Evolutionary conservation across 345 rosid species (phyloP).

Genomic region (Clarkia xantiana): DNA sequence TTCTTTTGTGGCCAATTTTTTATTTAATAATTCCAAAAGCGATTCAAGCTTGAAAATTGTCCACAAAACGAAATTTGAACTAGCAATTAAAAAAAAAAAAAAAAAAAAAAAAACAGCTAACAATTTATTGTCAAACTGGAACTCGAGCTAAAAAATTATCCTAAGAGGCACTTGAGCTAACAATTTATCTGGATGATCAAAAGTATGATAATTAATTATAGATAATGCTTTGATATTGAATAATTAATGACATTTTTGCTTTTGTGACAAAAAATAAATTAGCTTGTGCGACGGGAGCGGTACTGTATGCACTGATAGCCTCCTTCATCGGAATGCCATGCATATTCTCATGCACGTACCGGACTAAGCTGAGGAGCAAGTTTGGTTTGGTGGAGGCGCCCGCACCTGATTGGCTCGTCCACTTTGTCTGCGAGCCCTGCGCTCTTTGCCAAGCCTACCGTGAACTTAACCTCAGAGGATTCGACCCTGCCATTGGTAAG

Average conservation of each 20-base stretch:
- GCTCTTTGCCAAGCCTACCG: slow-evolving; percentile 72
- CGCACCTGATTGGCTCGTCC: slow-evolving; percentile 49
- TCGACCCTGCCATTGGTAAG: slow-evolving; percentile 51
- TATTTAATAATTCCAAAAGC: too few species aligned
- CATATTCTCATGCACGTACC: slow-evolving; percentile 45
- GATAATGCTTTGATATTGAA: too few species aligned
- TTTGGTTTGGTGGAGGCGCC: slow-evolving; percentile 49
- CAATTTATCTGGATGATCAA: neutral
- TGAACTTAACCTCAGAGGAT: slow-evolving; percentile 50
- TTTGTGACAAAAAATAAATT: too few species aligned
- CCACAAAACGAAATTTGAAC: too few species aligned
- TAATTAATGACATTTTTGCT: too few species aligned
- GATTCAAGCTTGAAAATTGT: too few species aligned
- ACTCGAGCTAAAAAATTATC: too few species aligned
- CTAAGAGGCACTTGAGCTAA: too few species aligned
- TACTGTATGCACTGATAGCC: slow-evolving; percentile 26
- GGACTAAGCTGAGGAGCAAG: slow-evolving; percentile 45
- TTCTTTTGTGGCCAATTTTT: too few species aligned
- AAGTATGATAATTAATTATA: neutral
- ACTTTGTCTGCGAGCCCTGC: slow-evolving; percentile 44
- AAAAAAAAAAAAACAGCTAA: too few species aligned
- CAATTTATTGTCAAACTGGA: too few species aligned
- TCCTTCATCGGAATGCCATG: slow-evolving; percentile 29
- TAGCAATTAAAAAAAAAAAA: too few species aligned
- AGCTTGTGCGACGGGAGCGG: slow-evolving; percentile 43